A percentile compares a stretch with the other conserved stretches of the same genome.
Evolutionary conservation across 305 asterid species (phyloP).

Genomic region (Fraxinus platypoda): DNA sequence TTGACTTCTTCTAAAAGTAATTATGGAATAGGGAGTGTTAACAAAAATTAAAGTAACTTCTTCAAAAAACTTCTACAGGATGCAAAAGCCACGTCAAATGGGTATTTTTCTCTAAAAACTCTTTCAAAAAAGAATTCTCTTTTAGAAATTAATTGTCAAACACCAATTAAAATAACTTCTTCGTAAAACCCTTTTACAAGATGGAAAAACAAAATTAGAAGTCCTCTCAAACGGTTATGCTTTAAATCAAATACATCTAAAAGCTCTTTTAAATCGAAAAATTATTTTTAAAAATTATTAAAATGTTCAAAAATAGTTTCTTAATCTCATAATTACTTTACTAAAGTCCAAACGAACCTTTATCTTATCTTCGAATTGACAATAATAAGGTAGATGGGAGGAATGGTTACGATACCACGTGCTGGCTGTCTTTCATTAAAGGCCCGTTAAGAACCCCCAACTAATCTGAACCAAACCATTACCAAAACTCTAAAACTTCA

Average conservation of each 20-base stretch:
- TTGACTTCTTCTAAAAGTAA: too few relatives aligned
- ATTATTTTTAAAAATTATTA: too few relatives aligned
- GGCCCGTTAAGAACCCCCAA: constrained; percentile 36
- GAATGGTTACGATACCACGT: constrained; percentile 43
- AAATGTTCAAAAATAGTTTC: not conserved
- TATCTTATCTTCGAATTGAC: not conserved
- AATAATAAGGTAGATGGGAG: constrained; percentile 24
- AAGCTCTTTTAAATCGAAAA: too few relatives aligned
- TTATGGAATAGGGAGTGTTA: too few relatives aligned
- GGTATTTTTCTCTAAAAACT: too few relatives aligned
- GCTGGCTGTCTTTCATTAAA: constrained; percentile 29
- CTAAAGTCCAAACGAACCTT: not conserved
- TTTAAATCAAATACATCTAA: not conserved
- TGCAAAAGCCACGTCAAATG: too few relatives aligned
- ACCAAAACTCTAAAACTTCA: constrained; percentile 27
- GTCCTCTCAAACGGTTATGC: too few relatives aligned
- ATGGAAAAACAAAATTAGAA: not conserved
- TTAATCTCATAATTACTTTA: not conserved
- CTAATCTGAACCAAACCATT: constrained; percentile 59
- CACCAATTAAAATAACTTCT: not conserved
- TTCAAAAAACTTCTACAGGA: too few relatives aligned
- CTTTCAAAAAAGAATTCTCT: not conserved
- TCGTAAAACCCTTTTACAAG: not conserved
- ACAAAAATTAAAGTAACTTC: too few relatives aligned
- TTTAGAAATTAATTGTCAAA: too few relatives aligned